Percentiles rank a stretch among this genome's conserved stretches.
Evolutionary conservation across 805 yeast species (phyloP).

Genomic region (Candida berthetii): DNA sequence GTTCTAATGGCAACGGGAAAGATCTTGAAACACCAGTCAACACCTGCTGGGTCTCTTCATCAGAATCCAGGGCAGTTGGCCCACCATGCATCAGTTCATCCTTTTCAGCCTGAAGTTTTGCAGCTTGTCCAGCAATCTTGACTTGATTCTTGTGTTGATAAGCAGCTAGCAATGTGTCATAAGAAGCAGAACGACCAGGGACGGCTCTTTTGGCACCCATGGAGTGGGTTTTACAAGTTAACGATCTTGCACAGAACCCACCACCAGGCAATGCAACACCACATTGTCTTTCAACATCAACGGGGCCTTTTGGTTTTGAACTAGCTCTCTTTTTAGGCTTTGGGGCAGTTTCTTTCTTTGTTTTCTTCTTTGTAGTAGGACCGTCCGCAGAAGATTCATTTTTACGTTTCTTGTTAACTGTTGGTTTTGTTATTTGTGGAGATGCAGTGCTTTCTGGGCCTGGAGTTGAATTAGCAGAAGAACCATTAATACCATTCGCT

Average conservation of each 20-base stretch:
- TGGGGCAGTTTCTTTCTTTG: slow-evolving; percentile 8
- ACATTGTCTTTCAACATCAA: slow-evolving; percentile 90
- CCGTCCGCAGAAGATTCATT: not conserved
- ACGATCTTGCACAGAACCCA: slow-evolving; percentile 91
- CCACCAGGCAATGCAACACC: slow-evolving; percentile 93
- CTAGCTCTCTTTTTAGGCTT: slow-evolving; percentile 35
- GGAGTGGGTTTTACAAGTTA: slow-evolving; percentile 96
- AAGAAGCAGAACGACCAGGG: slow-evolving; percentile 87
- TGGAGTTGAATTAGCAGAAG: not conserved
- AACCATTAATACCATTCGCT: not conserved
- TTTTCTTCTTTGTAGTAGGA: slow-evolving; percentile 3
- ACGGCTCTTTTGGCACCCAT: slow-evolving; percentile 98
- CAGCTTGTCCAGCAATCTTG: slow-evolving; percentile 76
- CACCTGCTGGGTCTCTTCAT: slow-evolving; percentile 89
- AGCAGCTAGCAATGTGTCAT: slow-evolving; percentile 79
- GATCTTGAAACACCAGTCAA: slow-evolving; percentile 82
- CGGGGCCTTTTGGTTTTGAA: slow-evolving; percentile 69
- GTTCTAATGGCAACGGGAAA: slow-evolving; percentile 77
- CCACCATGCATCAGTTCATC: slow-evolving; percentile 52
- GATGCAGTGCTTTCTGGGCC: not conserved
- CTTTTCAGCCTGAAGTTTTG: slow-evolving; percentile 70
- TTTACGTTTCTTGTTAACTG: not conserved
- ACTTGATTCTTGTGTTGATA: slow-evolving; percentile 93
- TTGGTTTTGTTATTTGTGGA: not conserved
- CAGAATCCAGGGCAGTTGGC: slow-evolving; percentile 46